Evolutionary conservation across 345 rosid genomes (phyloP).

Genomic region (Hypericum perforatum): DNA sequence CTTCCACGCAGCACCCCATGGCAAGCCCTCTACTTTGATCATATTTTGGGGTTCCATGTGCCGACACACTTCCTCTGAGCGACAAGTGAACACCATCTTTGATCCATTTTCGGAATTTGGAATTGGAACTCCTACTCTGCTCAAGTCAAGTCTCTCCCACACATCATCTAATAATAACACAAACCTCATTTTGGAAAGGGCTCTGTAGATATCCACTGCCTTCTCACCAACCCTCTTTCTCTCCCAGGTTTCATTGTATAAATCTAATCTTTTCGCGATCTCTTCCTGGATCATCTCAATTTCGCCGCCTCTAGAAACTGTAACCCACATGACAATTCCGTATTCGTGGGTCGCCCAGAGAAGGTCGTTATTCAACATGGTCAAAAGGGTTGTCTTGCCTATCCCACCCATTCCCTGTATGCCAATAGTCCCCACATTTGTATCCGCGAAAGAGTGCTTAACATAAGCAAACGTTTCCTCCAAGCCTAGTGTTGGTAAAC

Average conservation of each 20-base stretch:
- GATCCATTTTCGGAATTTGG: background rate
- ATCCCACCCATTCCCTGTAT: constrained; percentile 16
- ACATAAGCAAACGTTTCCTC: background rate
- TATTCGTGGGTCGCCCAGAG: background rate
- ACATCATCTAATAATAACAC: constrained; percentile 19
- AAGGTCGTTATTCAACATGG: constrained; percentile 9
- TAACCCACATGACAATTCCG: constrained; percentile 11
- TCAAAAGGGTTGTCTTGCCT: constrained; percentile 20
- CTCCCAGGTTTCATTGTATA: background rate
- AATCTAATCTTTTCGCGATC: constrained; percentile 2
- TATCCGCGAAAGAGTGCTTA: background rate
- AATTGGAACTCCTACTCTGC: constrained; percentile 14
- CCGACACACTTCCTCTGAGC: constrained; percentile 16
- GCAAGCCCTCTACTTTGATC: constrained; percentile 9
- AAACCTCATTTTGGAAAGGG: constrained; percentile 13
- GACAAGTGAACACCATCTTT: constrained; percentile 19
- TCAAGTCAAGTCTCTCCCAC: constrained; percentile 5
- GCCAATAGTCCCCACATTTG: constrained; percentile 10
- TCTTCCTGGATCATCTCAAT: constrained; percentile 1
- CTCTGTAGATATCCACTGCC: background rate
- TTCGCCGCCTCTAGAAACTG: constrained; percentile 9
- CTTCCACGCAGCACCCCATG: constrained; percentile 3
- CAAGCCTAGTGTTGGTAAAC: background rate
- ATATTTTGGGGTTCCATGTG: constrained; percentile 16
- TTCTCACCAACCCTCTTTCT: background rate